phyloP scores from a whole-genome alignment of 805 yeast genomes.

The Metschnikowia cerradonensis region DNA sequence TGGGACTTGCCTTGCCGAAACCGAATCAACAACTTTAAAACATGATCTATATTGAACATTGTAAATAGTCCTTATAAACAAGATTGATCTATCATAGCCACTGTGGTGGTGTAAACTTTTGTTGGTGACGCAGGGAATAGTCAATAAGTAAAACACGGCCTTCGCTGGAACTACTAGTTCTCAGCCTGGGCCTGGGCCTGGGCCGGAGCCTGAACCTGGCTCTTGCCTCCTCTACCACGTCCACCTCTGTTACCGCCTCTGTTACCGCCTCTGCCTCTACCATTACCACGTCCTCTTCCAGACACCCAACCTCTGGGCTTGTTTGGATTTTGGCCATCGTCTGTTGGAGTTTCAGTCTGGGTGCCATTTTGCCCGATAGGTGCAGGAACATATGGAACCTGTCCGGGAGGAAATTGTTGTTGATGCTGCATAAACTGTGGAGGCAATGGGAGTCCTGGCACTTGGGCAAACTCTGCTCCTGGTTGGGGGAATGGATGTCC shows the following conservation, averaged over 20 bases:
- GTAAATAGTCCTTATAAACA: constrained; percentile 14
- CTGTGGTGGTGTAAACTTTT: background rate
- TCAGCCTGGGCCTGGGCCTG: too few relatives aligned
- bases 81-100: background rate
- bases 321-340: background rate
- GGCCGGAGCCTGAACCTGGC: background rate
- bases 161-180: background rate
- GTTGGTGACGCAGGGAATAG: background rate
- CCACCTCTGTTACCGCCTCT: constrained; percentile 23
- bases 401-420: constrained; percentile 10
- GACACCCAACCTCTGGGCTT: constrained; percentile 5
- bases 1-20: background rate
- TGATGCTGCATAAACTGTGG: constrained; percentile 30
- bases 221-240: constrained; percentile 15
- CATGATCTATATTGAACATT: constrained; percentile 6
- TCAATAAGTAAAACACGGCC: background rate
- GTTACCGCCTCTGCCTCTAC: constrained; percentile 19
- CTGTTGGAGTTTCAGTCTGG: background rate
- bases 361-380: background rate
- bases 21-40: constrained; percentile 17
- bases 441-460: constrained; percentile 36
- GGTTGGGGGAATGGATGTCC: background rate
- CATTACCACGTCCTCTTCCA: constrained; percentile 11
- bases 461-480: constrained; percentile 22
- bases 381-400: background rate